Base-by-base conservation (phyloP, 1,139 yeast genomes). In the Hyphopichia pseudoburtonii region DNA sequence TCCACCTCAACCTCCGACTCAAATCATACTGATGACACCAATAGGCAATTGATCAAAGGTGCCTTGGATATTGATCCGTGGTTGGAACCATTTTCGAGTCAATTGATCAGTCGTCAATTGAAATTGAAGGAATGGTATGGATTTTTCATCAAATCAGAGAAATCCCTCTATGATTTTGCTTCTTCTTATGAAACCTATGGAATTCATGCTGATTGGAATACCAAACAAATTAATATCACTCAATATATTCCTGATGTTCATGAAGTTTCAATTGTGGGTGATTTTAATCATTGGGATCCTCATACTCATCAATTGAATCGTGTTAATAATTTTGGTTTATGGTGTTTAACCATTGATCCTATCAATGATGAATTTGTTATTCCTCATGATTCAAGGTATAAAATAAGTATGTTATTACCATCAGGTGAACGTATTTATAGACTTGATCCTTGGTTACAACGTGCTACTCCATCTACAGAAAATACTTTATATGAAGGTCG, bases 201-300 rank as follows among this genome's bases (percentile, higher is more conserved):
- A 1, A 66, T 92, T 45, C 90, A 87, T 50, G 81, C 84, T 14
- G 65, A 76, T 45, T 57, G 62, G 30, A 44, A 48, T 10, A 70
- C 75, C 31, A 79, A 80, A 39, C 71, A 76, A 11, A 77, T 90
- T 34, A 59, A 66, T 2, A 83, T 86, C 51, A 70, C 76, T 23
- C 95, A 90, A 61, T 90, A 96, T 80, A 89, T 95, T 3, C 98
- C 97, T 6, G 82, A 87, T 53, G 97, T 96, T 2, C 55, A 55
- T 6, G 68, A 60, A 33, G 97, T 95, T 1, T 74, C 80, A 34
- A 60, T 92, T 25, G 82, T 87, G 39, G 98, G 98, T 9, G 97
- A 90, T 39, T 92, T 92, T 70, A 92, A 90, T 60, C 55, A 71
- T 44, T 92, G 98, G 98, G 67, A 82, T 48, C 66, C 75, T 21